Evolutionary conservation across 805 yeast species (phyloP).

Genomic region (Pichia californica): DNA sequence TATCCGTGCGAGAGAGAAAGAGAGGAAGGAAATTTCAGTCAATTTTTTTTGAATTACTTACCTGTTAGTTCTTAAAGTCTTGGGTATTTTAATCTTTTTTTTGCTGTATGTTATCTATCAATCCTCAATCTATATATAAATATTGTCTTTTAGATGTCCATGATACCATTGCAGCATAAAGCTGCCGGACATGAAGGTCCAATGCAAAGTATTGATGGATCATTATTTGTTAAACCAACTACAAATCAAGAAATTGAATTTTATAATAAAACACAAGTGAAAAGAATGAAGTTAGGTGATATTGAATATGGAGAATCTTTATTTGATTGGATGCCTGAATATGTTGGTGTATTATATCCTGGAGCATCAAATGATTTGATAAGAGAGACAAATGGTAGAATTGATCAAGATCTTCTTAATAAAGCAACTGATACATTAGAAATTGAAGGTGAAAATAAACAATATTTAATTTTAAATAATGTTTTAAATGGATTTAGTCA

Average conservation of each 20-base stretch:
- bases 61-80: too few species aligned
- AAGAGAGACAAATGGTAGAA: conserved; percentile 15
- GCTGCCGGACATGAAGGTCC: conserved; percentile 95
- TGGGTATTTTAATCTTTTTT: not conserved
- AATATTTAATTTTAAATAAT: conserved; percentile 66
- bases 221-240: conserved; percentile 68
- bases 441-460: conserved; percentile 16
- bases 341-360: conserved; percentile 50
- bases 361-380: conserved; percentile 33
- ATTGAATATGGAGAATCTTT: conserved; percentile 31
- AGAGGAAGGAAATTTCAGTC: too few species aligned
- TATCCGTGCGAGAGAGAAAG: too few species aligned
- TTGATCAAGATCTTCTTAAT: conserved; percentile 19
- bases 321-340: conserved; percentile 57
- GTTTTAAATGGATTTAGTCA: conserved; percentile 48
- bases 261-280: conserved; percentile 38
- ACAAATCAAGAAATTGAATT: conserved; percentile 65
- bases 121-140: too few species aligned
- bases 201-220: conserved; percentile 53
- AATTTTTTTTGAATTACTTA: too few species aligned
- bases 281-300: conserved; percentile 5
- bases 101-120: not conserved
- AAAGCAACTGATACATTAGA: conserved; percentile 12
- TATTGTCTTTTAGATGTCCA: too few species aligned
- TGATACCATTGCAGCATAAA: conserved; percentile 45